Conservation (phyloP, 2,329 filamentous ascomycete species). For the Aspergillus spinulosporus region DNA sequence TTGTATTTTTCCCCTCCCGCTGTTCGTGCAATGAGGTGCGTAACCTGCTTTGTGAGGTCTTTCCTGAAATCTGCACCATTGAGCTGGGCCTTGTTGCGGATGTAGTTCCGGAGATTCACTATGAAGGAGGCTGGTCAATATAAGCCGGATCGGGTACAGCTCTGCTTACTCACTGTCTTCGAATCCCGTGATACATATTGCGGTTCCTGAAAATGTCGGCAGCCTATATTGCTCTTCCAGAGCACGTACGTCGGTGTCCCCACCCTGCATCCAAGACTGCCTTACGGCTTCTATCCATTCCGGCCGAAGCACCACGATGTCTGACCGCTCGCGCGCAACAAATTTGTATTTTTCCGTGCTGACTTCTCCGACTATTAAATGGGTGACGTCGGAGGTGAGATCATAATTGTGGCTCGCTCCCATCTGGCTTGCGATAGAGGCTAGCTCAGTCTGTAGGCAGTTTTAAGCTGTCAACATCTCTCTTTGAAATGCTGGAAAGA, state of each 20-base stretch:
- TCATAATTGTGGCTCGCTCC: constrained; percentile 86
- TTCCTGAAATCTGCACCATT: constrained; percentile 84
- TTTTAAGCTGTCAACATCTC: neutral
- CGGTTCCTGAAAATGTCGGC: constrained; percentile 53
- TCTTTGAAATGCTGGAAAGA: neutral
- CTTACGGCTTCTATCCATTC: constrained; percentile 82
- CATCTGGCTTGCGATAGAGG: constrained; percentile 66
- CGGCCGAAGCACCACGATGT: constrained; percentile 79
- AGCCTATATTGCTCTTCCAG: constrained; percentile 62
- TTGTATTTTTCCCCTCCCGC: constrained; percentile 87
- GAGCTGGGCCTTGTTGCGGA: constrained; percentile 65
- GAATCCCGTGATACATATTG: constrained; percentile 70
- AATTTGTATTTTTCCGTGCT: constrained; percentile 94
- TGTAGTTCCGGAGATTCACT: constrained; percentile 67
- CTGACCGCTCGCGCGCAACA: constrained; percentile 83
- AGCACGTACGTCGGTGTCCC: constrained; percentile 68
- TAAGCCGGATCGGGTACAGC: neutral
- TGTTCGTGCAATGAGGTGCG: constrained; percentile 78
- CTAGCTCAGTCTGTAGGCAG: constrained; percentile 40
- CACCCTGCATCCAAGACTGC: constrained; percentile 75
- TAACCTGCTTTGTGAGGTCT: constrained; percentile 81
- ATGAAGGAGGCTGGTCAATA: neutral
- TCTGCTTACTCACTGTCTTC: constrained; percentile 56
- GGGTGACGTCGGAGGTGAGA: constrained; percentile 92
- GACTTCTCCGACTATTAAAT: constrained; percentile 86